phyloP scores from a whole-genome alignment of 768 basidiomycete genomes.

The Chalciporus piperatus region DNA sequence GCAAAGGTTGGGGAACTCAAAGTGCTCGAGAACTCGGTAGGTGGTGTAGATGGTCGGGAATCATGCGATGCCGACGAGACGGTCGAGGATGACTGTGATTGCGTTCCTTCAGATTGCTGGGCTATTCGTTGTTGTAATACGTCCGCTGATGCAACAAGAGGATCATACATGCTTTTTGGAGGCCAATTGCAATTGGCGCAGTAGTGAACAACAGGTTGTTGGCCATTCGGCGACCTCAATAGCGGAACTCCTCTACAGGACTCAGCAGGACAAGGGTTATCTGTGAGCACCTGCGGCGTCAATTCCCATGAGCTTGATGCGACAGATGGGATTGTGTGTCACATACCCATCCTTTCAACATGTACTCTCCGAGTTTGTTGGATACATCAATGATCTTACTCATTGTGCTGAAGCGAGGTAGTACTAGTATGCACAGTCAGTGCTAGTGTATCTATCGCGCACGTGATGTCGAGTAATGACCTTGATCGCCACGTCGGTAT shows the following conservation, averaged over 20 bases:
- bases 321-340: not conserved
- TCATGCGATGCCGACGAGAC: slow-evolving; percentile 47
- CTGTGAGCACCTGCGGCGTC: slow-evolving; percentile 55
- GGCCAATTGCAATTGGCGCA: slow-evolving; percentile 64
- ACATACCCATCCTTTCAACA: slow-evolving; percentile 76
- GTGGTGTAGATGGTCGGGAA: slow-evolving; percentile 72
- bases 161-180: slow-evolving; percentile 30
- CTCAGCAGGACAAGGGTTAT: slow-evolving; percentile 54
- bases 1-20: slow-evolving; percentile 63
- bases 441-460: too few species aligned
- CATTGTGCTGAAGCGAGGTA: slow-evolving; percentile 35
- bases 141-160: slow-evolving; percentile 1
- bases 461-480: slow-evolving; percentile 18
- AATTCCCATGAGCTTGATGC: slow-evolving; percentile 7
- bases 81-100: slow-evolving; percentile 37
- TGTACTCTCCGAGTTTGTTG: slow-evolving; percentile 61
- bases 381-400: slow-evolving; percentile 55
- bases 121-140: slow-evolving; percentile 11
- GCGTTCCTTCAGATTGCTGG: slow-evolving; percentile 20
- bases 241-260: slow-evolving; percentile 62
- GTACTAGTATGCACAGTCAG: not conserved
- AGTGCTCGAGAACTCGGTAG: slow-evolving; percentile 67
- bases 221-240: slow-evolving; percentile 64
- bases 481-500: slow-evolving; percentile 22
- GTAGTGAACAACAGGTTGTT: slow-evolving; percentile 43